phyloP scores from a whole-genome alignment of 2,329 filamentous ascomycete species.

The Fusarium illudens region DNA sequence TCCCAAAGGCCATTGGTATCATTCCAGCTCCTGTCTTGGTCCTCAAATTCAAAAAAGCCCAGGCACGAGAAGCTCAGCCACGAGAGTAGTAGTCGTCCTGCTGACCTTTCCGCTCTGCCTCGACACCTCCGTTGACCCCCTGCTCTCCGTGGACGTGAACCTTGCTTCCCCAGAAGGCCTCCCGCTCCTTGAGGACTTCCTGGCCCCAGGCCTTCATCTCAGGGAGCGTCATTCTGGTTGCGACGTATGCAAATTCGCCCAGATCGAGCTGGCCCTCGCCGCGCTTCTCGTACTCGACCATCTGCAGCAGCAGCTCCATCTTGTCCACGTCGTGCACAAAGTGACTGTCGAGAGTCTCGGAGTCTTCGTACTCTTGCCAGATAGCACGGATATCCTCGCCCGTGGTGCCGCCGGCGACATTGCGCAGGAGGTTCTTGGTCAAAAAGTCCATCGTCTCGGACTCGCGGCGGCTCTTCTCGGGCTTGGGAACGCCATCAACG shows the following conservation, averaged over 20 bases:
- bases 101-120: constrained; percentile 48
- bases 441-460: constrained; percentile 92
- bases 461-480: constrained; percentile 89
- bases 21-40: constrained; percentile 6
- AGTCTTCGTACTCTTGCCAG: constrained; percentile 97
- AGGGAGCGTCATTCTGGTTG: constrained; percentile 73
- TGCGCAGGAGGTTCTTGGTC: constrained; percentile 74
- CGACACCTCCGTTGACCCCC: constrained; percentile 51
- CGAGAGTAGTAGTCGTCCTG: constrained; percentile 61
- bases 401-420: constrained; percentile 73
- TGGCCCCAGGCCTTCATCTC: constrained; percentile 85
- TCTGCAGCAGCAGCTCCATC: constrained; percentile 92
- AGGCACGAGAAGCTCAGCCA: constrained; percentile 19
- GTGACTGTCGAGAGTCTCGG: constrained; percentile 79
- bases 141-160: constrained; percentile 57
- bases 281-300: constrained; percentile 92
- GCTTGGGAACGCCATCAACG: constrained; percentile 83
- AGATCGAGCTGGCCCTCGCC: constrained; percentile 74
- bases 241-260: constrained; percentile 86
- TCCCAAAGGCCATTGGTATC: constrained; percentile 23
- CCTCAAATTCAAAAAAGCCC: neutral
- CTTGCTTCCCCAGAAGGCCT: constrained; percentile 72
- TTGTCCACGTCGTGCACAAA: constrained; percentile 99
- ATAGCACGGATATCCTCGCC: constrained; percentile 78
- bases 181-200: constrained; percentile 78